Evolutionary conservation across 257 asterid species (phyloP), one percentile per base, ranked within the genome.

Genomic region (Rehmannia glutinosa): DNA sequence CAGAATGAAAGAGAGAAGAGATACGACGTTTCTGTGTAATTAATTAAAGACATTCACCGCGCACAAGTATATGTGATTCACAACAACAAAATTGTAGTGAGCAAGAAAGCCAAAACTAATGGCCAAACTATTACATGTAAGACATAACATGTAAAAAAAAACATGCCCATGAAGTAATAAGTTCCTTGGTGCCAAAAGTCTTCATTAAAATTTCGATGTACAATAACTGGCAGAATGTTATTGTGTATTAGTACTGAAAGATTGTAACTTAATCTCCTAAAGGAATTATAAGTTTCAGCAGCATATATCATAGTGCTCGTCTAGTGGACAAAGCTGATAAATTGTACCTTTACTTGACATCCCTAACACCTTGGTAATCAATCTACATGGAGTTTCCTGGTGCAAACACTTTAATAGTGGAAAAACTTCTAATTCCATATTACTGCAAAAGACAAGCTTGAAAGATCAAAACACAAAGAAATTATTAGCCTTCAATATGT

Each of bases 171-270:
- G 13, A 55, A 32, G 38, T 52, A 24, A 42, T 6, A 62, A 49
- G 53, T 54, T 70, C 56, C 56, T 39, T 39, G 38, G 65, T 65
- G n/a, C 68, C 64, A 49, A 35, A 51, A 55, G n/a, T 13, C 12
- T 46, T 25, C 28, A 59, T 42, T 47, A 33, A 6, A 10, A 16
- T 16, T 41, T 54, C 27, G 47, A 43, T 54, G 38, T 25, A 17
- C 21, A 49, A 49, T 33, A 16, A 24, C 28, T 47, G 55, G 17
- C 39, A 50, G 20, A 53, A 54, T 36, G 46, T n/a, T 41, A 35
- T 8, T 27, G 38, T 28, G 21, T 15, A 35, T 39, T 10, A 27
- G 21, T 20, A 41, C 16, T 3, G 19, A 23, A 59, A 35, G 20
- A 43, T 17, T 60, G 25, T 58, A 8, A n/a, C n/a, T n/a, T 12